Percentiles rank a stretch among this genome's conserved stretches.
phyloP scores from a whole-genome alignment of 148 eudicot genomes.

The Rhododendron henanense region DNA sequence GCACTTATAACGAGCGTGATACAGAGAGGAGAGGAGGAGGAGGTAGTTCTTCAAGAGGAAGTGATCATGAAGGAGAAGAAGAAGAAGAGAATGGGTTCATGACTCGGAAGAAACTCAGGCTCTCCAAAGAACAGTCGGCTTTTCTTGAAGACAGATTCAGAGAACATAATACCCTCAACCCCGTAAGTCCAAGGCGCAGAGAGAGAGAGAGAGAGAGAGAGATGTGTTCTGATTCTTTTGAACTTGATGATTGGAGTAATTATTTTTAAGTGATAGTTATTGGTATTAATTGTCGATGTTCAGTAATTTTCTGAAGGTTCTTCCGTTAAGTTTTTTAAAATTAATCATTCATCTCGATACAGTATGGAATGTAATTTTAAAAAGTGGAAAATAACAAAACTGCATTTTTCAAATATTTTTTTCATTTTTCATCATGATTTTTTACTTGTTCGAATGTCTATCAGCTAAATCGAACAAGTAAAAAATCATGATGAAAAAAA shows the following conservation, averaged over 20 bases:
- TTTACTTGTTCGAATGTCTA: too few relatives aligned
- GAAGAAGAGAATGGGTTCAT: slow-evolving; percentile 19
- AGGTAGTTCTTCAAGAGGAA: slow-evolving; percentile 27
- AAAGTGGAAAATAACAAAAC: too few relatives aligned
- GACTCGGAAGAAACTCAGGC: slow-evolving; percentile 63
- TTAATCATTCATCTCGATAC: too few relatives aligned
- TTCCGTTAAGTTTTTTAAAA: too few relatives aligned
- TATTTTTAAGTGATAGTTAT: too few relatives aligned
- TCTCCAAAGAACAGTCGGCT: slow-evolving; percentile 75
- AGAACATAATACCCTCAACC: slow-evolving; percentile 71
- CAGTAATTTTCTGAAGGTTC: too few relatives aligned
- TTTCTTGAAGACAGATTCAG: slow-evolving; percentile 82
- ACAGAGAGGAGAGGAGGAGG: slow-evolving; percentile 15
- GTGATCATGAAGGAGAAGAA: slow-evolving; percentile 47
- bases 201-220: neutral
- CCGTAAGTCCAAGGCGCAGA: slow-evolving; percentile 40
- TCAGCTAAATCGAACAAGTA: too few relatives aligned
- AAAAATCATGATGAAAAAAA: too few relatives aligned
- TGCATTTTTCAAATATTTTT: neutral
- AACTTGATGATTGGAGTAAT: too few relatives aligned
- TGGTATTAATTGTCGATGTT: too few relatives aligned
- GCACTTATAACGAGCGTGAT: neutral
- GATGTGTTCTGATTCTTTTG: neutral
- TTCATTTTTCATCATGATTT: too few relatives aligned
- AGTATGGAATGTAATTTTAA: too few relatives aligned